Base-by-base conservation (phyloP, 106 monocot genomes). In the Allium fistulosum region DNA sequence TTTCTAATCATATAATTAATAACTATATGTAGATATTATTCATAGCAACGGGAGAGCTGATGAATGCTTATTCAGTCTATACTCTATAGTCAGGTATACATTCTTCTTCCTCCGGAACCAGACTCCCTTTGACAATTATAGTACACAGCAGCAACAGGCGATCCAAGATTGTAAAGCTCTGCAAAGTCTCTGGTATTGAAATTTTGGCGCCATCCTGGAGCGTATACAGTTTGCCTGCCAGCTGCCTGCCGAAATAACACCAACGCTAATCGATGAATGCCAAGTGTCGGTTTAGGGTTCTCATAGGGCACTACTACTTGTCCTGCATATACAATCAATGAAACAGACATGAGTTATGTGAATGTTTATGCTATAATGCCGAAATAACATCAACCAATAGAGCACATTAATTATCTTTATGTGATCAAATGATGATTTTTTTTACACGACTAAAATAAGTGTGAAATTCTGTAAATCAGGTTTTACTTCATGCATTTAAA, bases 261-360 rank as follows among this genome's bases (percentile, higher is more conserved):
- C 51, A 94, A 81, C 8, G 78, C 90, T 49, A 84, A 74, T 11
- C 94, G 72, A 73, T 94, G 94, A 63, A 94, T 94, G 51, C 94
- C 94, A 17, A 77, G 63, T 0, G 76, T 69, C 16, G 90, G 90
- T 22, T 75, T 48, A 2, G 94, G 94, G 75, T 73, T 83, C 73
- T 94, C 94, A 55, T 94, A 94, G 81, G 78, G 79, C 72, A 85
- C 56, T 2, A 87, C 37, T 75, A 90, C 94, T 7, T 82, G 73
- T 9, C 90, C 94, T 94, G 61, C 5, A 37, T 37, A 37, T 37
- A 37, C 37, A 37, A 37, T 37, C 37, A 5, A 37, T 37, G 4
- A 37, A 37, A 37, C 5, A 37, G 37, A 37, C 37, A 37, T 37
- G 2, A 37, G 37, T 37, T 37, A 37, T 37, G 37, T 37, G 37